Evolutionary conservation across 2,329 filamentous ascomycete species (phyloP).

Genomic region (Aspergillus sp.): DNA sequence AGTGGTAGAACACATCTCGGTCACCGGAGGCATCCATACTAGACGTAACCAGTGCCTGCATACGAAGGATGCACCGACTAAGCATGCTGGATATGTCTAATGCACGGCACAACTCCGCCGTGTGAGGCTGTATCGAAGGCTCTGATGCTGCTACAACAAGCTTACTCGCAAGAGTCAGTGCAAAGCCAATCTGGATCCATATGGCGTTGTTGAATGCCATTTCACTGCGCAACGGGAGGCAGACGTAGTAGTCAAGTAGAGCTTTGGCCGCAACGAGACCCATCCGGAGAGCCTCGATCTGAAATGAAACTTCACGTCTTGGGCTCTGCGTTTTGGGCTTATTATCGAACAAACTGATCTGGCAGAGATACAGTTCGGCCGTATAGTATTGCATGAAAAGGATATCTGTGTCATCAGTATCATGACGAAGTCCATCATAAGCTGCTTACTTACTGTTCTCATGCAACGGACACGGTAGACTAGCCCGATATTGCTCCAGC

Average conservation of each 20-base stretch:
- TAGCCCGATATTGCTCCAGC: constrained; percentile 3
- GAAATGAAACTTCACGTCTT: not conserved
- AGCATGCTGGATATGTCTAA: constrained; percentile 11
- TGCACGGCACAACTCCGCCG: constrained; percentile 3
- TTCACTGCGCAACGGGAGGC: constrained; percentile 38
- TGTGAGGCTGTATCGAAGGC: constrained; percentile 2
- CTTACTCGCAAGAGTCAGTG: constrained; percentile 15
- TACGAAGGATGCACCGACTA: constrained; percentile 10
- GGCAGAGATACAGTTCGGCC: constrained; percentile 43
- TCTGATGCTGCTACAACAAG: constrained; percentile 13
- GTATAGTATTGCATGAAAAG: constrained; percentile 44
- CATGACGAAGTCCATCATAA: not conserved
- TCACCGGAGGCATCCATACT: constrained; percentile 9
- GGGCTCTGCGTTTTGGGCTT: constrained; percentile 1
- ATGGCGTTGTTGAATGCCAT: constrained; percentile 41
- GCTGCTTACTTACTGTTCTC: not conserved
- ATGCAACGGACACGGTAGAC: not conserved
- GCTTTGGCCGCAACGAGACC: constrained; percentile 13
- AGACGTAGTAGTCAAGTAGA: constrained; percentile 28
- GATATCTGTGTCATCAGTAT: constrained; percentile 21
- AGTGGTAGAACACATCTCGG: constrained; percentile 11
- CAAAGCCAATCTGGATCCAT: constrained; percentile 45
- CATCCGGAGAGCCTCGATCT: constrained; percentile 14
- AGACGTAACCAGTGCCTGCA: constrained; percentile 11
- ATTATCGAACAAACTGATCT: constrained; percentile 37